Evolutionary conservation across 2,329 filamentous ascomycete species (phyloP).

Genomic region (Aspergillus sergii): DNA sequence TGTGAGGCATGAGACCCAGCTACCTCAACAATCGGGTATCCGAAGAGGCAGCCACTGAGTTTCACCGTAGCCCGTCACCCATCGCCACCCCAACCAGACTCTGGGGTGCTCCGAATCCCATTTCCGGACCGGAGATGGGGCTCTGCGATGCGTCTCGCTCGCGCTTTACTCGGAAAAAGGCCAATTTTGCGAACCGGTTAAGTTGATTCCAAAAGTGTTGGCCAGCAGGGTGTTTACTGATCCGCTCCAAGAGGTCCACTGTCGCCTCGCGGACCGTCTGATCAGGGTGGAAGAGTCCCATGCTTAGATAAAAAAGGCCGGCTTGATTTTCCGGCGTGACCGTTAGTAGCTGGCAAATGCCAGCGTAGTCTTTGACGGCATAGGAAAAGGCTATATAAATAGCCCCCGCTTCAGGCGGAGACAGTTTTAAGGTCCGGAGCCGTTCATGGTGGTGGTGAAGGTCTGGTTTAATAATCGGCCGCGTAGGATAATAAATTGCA

Average conservation of each 20-base stretch:
- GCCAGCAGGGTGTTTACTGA: slow-evolving; percentile 85
- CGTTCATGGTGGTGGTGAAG: slow-evolving; percentile 91
- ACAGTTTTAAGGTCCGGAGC: slow-evolving; percentile 78
- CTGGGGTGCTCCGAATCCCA: slow-evolving; percentile 33
- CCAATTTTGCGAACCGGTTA: slow-evolving; percentile 85
- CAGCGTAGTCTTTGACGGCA: slow-evolving; percentile 77
- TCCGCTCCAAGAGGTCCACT: slow-evolving; percentile 77
- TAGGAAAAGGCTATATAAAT: slow-evolving; percentile 81
- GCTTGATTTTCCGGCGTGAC: slow-evolving; percentile 84
- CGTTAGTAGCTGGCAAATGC: slow-evolving; percentile 80
- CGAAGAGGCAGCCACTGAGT: slow-evolving; percentile 7
- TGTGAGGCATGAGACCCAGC: not conserved
- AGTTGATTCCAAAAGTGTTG: slow-evolving; percentile 89
- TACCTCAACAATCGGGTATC: not conserved
- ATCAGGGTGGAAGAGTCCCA: slow-evolving; percentile 90
- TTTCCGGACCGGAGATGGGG: slow-evolving; percentile 24
- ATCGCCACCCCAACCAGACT: slow-evolving; percentile 42
- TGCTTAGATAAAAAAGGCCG: slow-evolving; percentile 85
- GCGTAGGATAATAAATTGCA: slow-evolving; percentile 40
- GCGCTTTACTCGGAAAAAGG: slow-evolving; percentile 75
- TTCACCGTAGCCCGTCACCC: slow-evolving; percentile 30
- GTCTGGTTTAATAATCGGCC: slow-evolving; percentile 57
- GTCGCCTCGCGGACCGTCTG: slow-evolving; percentile 75
- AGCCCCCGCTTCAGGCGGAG: slow-evolving; percentile 73
- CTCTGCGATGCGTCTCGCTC: slow-evolving; percentile 51